These are phyloP conservation scores for Lablab purpureus DNA, from an alignment of 306 rosid genomes.

Conservation along the genomic window DNA sequence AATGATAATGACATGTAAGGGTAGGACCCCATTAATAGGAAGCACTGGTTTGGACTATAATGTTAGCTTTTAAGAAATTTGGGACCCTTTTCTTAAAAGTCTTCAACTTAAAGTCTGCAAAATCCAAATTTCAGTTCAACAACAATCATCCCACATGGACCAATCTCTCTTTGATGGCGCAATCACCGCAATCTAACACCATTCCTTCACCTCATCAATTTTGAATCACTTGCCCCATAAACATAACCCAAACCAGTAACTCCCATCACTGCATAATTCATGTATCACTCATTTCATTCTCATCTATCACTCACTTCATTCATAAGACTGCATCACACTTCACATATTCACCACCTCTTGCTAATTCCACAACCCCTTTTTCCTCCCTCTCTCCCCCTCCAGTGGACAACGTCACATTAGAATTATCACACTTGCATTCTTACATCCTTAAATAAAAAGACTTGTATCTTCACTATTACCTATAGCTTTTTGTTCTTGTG, in stretches of 20 bases:
- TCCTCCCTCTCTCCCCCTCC: too few relatives aligned
- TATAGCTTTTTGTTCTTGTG: too few relatives aligned
- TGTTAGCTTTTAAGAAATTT: slow-evolving; percentile 46
- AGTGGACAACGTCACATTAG: too few relatives aligned
- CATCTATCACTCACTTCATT: too few relatives aligned
- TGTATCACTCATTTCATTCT: neutral
- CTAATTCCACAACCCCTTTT: too few relatives aligned
- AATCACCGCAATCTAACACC: slow-evolving; percentile 63
- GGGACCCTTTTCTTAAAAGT: slow-evolving; percentile 57
- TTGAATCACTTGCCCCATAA: slow-evolving; percentile 14
- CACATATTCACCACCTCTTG: too few relatives aligned
- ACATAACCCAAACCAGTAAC: neutral
- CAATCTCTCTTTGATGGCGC: slow-evolving; percentile 53
- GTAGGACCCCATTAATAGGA: slow-evolving; percentile 51
- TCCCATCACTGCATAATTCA: too few relatives aligned
- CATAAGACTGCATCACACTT: too few relatives aligned
- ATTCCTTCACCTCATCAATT: slow-evolving; percentile 25
- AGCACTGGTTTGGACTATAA: slow-evolving; percentile 53
- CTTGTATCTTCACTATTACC: too few relatives aligned
- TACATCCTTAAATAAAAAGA: too few relatives aligned
- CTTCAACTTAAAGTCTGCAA: slow-evolving; percentile 43
- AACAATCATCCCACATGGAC: slow-evolving; percentile 48
- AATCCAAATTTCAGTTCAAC: slow-evolving; percentile 53
- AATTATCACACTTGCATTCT: too few relatives aligned
- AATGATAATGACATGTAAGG: neutral